These are phyloP conservation scores for Phytophthora ohioensis DNA, from an alignment of 352 stramenopile species.

Conservation along the genomic window DNA sequence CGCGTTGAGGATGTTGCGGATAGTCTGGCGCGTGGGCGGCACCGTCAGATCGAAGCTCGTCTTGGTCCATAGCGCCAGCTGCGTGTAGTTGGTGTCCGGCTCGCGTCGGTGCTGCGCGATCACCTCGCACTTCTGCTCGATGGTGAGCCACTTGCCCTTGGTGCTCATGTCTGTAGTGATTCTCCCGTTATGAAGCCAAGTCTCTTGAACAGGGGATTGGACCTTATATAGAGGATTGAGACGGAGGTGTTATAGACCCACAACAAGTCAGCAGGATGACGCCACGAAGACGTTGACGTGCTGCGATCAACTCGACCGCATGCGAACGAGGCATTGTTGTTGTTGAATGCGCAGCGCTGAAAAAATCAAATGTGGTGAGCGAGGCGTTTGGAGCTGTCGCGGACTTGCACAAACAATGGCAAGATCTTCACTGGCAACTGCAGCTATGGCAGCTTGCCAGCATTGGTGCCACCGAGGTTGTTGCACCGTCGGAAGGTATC, in stretches of 20 bases:
- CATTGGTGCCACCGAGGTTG: background rate
- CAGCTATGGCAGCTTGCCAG: background rate
- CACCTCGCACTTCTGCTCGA: conserved; percentile 40
- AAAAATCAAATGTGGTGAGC: background rate
- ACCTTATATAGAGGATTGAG: conserved; percentile 12
- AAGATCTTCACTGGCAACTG: background rate
- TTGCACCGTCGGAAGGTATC: too few species aligned
- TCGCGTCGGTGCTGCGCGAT: conserved; percentile 32
- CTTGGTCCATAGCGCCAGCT: conserved; percentile 37
- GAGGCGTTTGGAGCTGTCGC: background rate
- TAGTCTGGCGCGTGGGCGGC: conserved; percentile 24
- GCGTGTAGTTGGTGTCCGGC: conserved; percentile 21
- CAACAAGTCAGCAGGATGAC: background rate
- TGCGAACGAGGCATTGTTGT: background rate
- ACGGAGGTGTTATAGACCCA: background rate
- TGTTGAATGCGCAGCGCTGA: conserved; percentile 2
- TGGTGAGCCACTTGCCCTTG: conserved; percentile 38
- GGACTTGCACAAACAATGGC: background rate
- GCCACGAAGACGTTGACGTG: background rate
- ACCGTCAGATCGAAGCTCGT: conserved; percentile 26
- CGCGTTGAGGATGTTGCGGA: conserved; percentile 31
- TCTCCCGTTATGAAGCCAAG: background rate
- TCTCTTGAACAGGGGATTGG: conserved; percentile 30
- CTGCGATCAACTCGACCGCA: conserved; percentile 15
- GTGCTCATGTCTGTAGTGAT: conserved; percentile 15